A percentile compares a stretch with the other conserved stretches of the same genome.
These are phyloP conservation scores for Pichia sp. DNA, from an alignment of 1,139 yeast species.

Conservation along the genomic window DNA sequence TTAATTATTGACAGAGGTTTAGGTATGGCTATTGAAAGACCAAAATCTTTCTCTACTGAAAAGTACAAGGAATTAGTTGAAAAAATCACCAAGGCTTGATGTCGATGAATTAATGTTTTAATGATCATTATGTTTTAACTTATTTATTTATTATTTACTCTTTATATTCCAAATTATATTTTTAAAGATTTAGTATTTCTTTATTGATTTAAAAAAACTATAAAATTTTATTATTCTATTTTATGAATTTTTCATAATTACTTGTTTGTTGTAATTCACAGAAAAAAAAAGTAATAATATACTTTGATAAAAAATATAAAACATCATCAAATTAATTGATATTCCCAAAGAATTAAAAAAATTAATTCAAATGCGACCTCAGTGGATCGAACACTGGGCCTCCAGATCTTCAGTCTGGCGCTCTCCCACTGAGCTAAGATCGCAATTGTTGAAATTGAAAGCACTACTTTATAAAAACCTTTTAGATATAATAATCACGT, in stretches of 20 bases:
- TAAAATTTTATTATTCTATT: too few relatives aligned
- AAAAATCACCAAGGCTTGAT: conserved; percentile 20
- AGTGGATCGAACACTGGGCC: conserved; percentile 96
- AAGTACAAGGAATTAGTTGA: conserved; percentile 59
- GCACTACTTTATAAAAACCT: too few relatives aligned
- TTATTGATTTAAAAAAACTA: too few relatives aligned
- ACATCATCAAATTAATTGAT: background rate
- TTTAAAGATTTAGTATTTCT: background rate
- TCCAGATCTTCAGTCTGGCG: conserved; percentile 90
- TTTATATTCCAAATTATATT: background rate
- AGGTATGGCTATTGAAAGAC: conserved; percentile 96
- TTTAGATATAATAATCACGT: too few relatives aligned
- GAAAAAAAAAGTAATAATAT: background rate
- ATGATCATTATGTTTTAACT: background rate
- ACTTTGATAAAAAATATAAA: background rate
- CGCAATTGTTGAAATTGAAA: too few relatives aligned
- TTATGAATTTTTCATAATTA: too few relatives aligned
- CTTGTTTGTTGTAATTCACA: background rate
- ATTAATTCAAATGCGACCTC: conserved; percentile 55
- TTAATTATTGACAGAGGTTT: conserved; percentile 93
- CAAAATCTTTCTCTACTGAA: conserved; percentile 86
- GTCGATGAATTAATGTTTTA: conserved; percentile 3
- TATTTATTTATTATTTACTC: conserved; percentile 4
- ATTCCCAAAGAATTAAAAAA: background rate
- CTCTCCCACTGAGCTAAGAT: conserved; percentile 87